Conservation (phyloP, 139 green algal species). For the Raphidocelis subcapitata region DNA sequence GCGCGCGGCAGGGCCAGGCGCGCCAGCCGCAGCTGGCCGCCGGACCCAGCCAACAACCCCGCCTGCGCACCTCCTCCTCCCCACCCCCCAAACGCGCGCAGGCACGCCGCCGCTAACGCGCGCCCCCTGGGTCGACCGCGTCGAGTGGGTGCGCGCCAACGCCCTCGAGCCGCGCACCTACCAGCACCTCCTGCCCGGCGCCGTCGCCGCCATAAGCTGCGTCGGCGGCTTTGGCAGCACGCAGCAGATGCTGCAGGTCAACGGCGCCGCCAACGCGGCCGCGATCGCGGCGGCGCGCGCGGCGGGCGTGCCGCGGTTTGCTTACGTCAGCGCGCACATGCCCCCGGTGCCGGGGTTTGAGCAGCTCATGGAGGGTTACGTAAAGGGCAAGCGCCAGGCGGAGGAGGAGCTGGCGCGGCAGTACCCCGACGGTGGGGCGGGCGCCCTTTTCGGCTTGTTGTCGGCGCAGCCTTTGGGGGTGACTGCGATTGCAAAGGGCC, state of each 20-base stretch:
- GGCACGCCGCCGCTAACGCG: constrained; percentile 40
- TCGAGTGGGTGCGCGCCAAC: constrained; percentile 62
- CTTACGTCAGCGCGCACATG: constrained; percentile 85
- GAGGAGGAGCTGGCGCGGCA: constrained; percentile 61
- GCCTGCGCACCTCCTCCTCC: no score
- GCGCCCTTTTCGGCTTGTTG: no score
- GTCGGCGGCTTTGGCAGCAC: constrained; percentile 84
- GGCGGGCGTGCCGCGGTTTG: constrained; percentile 71
- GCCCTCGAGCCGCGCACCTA: constrained; percentile 60
- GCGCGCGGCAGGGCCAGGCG: no score
- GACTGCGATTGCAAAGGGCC: no score
- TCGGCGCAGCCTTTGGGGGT: no score
- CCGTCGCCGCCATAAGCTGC: constrained; percentile 68
- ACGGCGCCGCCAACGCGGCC: constrained; percentile 77
- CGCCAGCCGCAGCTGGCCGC: no score
- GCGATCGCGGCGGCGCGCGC: constrained; percentile 68
- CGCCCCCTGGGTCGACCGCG: constrained; percentile 46
- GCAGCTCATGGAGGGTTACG: constrained; percentile 9
- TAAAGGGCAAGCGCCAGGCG: constrained; percentile 76
- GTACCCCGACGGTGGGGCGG: constrained; percentile 44
- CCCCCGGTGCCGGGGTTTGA: constrained; percentile 65
- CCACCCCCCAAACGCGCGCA: constrained; percentile 11
- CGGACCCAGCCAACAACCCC: no score
- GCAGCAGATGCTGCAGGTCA: constrained; percentile 75
- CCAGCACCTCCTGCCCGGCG: constrained; percentile 39